These are phyloP conservation scores for Huiozyma sinensis DNA, from an alignment of 805 yeast species.

Conservation along the genomic window DNA sequence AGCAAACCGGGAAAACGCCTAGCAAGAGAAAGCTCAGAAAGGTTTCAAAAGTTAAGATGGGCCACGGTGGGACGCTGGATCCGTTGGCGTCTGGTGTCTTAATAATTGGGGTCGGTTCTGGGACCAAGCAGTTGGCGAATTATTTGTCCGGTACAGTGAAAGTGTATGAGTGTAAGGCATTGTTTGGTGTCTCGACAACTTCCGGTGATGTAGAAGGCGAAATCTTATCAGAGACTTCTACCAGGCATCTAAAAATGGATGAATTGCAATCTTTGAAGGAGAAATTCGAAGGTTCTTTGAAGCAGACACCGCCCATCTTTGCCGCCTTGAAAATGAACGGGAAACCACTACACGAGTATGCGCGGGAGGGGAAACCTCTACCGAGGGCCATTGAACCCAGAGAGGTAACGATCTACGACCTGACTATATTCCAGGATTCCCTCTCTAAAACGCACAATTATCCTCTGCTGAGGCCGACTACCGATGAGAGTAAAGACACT, in stretches of 20 bases:
- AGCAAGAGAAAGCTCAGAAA: constrained; percentile 42
- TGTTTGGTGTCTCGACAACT: constrained; percentile 83
- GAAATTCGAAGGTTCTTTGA: constrained; percentile 69
- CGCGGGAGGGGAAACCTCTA: constrained; percentile 73
- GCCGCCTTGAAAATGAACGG: constrained; percentile 94
- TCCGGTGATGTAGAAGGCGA: constrained; percentile 93
- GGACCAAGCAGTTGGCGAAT: constrained; percentile 70
- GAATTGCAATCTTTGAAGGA: constrained; percentile 38
- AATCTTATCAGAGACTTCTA: constrained; percentile 46
- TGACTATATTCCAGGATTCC: constrained; percentile 42
- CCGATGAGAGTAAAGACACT: constrained; percentile 17
- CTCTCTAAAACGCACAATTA: constrained; percentile 48
- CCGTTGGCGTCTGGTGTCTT: constrained; percentile 92
- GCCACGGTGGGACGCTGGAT: constrained; percentile 97
- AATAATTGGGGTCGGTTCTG: constrained; percentile 84
- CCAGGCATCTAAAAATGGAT: constrained; percentile 46
- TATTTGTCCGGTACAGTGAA: constrained; percentile 69
- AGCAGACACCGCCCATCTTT: constrained; percentile 90
- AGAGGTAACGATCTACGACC: constrained; percentile 47
- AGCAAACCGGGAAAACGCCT: constrained; percentile 34
- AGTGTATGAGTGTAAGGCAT: constrained; percentile 71
- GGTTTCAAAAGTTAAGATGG: constrained; percentile 65
- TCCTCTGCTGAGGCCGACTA: constrained; percentile 31
- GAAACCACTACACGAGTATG: constrained; percentile 87
- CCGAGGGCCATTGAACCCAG: constrained; percentile 78